These are phyloP conservation scores for Adansonia rubrostipa DNA, from an alignment of 441 rosid species.

Conservation along the genomic window DNA sequence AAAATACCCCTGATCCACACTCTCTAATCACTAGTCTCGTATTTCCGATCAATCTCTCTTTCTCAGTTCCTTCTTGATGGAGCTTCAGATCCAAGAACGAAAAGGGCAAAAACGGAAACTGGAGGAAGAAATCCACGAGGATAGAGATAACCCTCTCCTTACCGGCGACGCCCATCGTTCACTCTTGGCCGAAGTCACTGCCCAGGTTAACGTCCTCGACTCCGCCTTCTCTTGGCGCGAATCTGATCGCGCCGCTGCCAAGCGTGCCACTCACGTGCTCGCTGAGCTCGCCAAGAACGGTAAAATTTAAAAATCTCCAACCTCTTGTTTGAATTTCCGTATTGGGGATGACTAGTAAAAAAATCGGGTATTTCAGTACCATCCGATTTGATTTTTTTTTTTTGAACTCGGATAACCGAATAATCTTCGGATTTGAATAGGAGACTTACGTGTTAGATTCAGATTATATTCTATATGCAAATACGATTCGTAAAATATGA, in stretches of 20 bases:
- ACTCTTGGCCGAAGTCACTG: constrained; percentile 60
- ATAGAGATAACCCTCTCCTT: constrained; percentile 59
- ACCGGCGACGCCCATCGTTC: constrained; percentile 62
- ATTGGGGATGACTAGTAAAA: background rate
- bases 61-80: constrained; percentile 44
- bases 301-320: constrained; percentile 25
- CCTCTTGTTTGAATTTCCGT: background rate
- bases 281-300: constrained; percentile 98
- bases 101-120: constrained; percentile 95
- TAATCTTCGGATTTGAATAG: background rate
- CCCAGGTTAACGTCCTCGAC: constrained; percentile 77
- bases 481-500: background rate
- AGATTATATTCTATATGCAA: no score
- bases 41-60: constrained; percentile 27
- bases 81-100: constrained; percentile 69
- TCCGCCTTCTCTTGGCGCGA: constrained; percentile 81
- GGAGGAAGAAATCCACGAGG: constrained; percentile 69
- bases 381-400: background rate
- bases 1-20: constrained; percentile 48
- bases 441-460: constrained; percentile 12
- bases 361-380: background rate
- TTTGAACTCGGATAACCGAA: background rate
- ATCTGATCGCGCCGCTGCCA: constrained; percentile 91
- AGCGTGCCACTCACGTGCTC: constrained; percentile 92
- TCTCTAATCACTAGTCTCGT: constrained; percentile 36